Base-by-base conservation (phyloP, 2,329 filamentous ascomycete genomes). In the Aspergillus persii region DNA sequence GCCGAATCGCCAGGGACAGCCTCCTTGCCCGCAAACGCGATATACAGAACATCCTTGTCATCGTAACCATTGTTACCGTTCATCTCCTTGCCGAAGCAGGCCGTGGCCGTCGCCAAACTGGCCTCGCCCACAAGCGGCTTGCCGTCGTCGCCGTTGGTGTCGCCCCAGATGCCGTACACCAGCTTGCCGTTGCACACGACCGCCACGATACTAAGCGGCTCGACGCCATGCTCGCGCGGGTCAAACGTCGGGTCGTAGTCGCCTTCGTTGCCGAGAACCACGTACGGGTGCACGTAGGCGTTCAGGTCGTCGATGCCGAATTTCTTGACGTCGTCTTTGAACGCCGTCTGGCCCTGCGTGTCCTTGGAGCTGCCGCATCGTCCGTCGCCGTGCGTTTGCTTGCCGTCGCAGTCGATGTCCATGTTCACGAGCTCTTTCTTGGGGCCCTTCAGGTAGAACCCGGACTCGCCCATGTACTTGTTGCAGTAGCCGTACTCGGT, bases 111-210 rank as follows among this genome's bases (percentile, higher is more conserved):
- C 1, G 83, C 80, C 62, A 88, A 80, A 29, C 82, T 82, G 0
- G 83, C 79, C 63, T 88, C 85, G 36, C 85, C 85, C 0, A 83
- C 79, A 2, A 79, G 77, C 52, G 82, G 80, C 53, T 80, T 82
- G 53, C 61, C 62, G 27, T 63, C 59, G 56, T 67, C 65, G 46
- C 84, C 85, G 61, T 88, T 87, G 31, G 81, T 82, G 62, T 88
- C 84, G 23, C 84, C 85, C 84, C 84, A 88, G 53, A 87, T 73
- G 8, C 83, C 84, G 66, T 87, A 87, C 62, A 81, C 75, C 79
- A 84, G 69, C 64, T 82, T 75, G 51, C 77, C 71, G 50, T 75
- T 75, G 66, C 84, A 86, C 23, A 86, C 81, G 4, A 85, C 80
- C 1, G 82, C 83, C 69, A 86, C 81, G 9, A 86, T 73, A 59